Evolutionary conservation across 371 early-diverging fungal species (phyloP), one percentile per base, ranked within the genome.

Genomic region (Mortierella sp.): DNA sequence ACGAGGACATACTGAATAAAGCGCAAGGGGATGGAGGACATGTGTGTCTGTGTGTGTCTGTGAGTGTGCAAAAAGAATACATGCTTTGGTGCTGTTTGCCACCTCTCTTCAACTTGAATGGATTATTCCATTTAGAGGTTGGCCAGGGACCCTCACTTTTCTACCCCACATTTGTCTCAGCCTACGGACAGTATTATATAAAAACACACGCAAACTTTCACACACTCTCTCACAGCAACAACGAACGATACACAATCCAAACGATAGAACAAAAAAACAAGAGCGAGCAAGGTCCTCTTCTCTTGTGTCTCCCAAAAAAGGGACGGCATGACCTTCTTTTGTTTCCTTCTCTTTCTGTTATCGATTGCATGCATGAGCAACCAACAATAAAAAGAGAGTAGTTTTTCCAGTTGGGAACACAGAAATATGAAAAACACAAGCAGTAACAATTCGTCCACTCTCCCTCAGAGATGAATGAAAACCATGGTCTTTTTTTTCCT

Each of bases 281-380:
- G 3, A 21, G 24, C 16, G 19, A 38, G 68, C 42, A 38, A 21
- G 68, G 38, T 21, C 10, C 68, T 38, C 65, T 19, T 11, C 14
- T 34, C 4, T 26, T 34, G 34, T 34, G 16, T 19, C 52, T 52
- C 54, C 38, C 19, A 21, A 65, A 65, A 63, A 24, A 38, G 42
- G 68, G n/a, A 42, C 68, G 10, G 68, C 68, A 68, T 68, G 68
- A 68, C 68, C 68, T 42, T 68, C 68, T 24, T 38, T 65, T 42
- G 16, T 21, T 38, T 19, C 38, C 65, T 65, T 65, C 65, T 60
- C 34, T 47, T 60, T 60, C 34, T 60, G 31, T 31, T 65, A 65
- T 65, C 65, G 65, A 38, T 31, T 65, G 65, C 65, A 65, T 65
- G 65, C 65, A 65, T 65, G 38, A 42, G 42, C 19, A 63, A 60